Base-by-base conservation (phyloP, 1,284 basidiomycete genomes). In the Schizopora paradoxa region DNA sequence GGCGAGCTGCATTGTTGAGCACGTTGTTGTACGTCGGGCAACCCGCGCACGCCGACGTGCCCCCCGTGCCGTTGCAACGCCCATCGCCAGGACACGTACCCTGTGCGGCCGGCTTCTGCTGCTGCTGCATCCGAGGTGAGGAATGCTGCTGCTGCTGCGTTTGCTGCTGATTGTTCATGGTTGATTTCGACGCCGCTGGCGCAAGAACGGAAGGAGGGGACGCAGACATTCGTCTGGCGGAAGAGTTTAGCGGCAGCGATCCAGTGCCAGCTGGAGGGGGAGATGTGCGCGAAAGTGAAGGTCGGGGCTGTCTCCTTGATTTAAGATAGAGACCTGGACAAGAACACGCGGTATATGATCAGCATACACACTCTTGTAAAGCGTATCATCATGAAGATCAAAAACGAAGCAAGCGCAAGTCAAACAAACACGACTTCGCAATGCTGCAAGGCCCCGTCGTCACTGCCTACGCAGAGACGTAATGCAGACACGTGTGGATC, bases 21-120 rank as follows among this genome's bases (percentile, higher is more conserved):
- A 75, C 75, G 61, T 96, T 96, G 73, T 96, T 97, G 69, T 82
- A 91, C 32, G 92, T 92, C 8, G 93, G 93, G 65, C 93, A 96
- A 34, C 93, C 93, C 54, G 86, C 80, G 63, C 93, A 97, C 52
- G 88, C 86, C 49, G 80, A 81, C 55, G 90, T 83, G 50, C 93
- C 93, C 57, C 93, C 93, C 23, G 89, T 91, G 52, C 93, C 93
- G 67, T 97, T 91, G 67, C 93, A 97, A 55, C 89, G 79, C 29
- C 93, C 93, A 66, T 94, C 93, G 48, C 93, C 93, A 5, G 93
- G 93, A 65, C 93, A 97, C 14, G 91, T 91, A 40, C 92, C 88
- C 40, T 73, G 71, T 27, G 64, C 58, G 14, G 60, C 55, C 51
- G 49, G 55, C 27, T 42, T 56, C 61, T 58, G 45, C 49, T 61